Conservation (phyloP, 108 stramenopile species). For the Craspedostauros australis region DNA sequence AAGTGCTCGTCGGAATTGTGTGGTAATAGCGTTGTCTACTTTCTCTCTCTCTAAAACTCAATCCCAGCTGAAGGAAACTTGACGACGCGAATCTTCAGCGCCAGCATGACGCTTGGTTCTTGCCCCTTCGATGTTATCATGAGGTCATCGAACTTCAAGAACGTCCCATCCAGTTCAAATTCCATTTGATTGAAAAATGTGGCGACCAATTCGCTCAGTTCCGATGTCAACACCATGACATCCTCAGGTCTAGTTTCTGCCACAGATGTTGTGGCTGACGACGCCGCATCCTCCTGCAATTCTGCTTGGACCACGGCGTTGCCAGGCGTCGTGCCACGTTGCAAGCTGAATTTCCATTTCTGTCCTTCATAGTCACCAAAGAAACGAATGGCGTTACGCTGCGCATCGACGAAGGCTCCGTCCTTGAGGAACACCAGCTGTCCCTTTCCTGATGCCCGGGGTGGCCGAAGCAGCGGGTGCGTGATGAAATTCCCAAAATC, state of each 20-base stretch:
- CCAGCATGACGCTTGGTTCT: conserved; percentile 35
- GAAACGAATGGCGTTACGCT: conserved; percentile 10
- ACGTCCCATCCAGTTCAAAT: conserved; percentile 59
- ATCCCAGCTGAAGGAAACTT: conserved; percentile 60
- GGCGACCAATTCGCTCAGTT: conserved; percentile 16
- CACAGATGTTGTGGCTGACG: background rate
- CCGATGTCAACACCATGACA: conserved; percentile 1
- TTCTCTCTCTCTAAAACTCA: conserved; percentile 45
- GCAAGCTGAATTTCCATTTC: conserved; percentile 27
- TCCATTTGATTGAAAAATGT: conserved; percentile 57
- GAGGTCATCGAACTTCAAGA: conserved; percentile 48
- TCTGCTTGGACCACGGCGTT: conserved; percentile 3
- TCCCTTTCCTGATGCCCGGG: conserved; percentile 22
- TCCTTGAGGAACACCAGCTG: conserved; percentile 33
- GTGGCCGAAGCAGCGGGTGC: conserved; percentile 46
- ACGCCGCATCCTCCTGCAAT: background rate
- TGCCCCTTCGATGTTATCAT: conserved; percentile 35
- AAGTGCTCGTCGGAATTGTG: too few relatives aligned
- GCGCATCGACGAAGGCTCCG: conserved; percentile 20
- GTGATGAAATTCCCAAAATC: conserved; percentile 62
- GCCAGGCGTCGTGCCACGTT: conserved; percentile 8
- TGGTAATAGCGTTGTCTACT: too few relatives aligned
- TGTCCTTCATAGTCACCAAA: conserved; percentile 16
- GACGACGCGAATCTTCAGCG: conserved; percentile 37
- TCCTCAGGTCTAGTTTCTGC: background rate